These are phyloP conservation scores for Calonectria henricotiae DNA, from an alignment of 2,329 filamentous ascomycete genomes.

Conservation along the genomic window DNA sequence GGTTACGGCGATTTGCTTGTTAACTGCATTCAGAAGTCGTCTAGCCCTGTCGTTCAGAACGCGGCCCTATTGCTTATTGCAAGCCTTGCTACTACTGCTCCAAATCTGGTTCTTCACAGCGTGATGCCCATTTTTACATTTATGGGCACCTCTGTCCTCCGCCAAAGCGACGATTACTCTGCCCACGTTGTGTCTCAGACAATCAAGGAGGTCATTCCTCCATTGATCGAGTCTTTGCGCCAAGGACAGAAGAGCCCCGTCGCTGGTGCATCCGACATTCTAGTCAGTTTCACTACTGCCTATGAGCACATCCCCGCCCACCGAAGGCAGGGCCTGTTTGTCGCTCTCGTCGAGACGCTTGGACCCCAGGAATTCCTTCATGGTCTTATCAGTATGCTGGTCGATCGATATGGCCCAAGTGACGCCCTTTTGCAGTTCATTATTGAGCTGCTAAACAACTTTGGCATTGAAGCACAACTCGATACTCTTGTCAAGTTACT, in stretches of 20 bases:
- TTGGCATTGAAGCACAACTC: constrained; percentile 83
- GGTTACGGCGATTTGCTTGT: constrained; percentile 93
- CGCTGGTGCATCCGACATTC: constrained; percentile 87
- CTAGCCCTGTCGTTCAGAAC: constrained; percentile 95
- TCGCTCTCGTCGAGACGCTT: constrained; percentile 87
- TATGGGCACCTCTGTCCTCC: constrained; percentile 92
- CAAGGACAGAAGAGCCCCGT: constrained; percentile 85
- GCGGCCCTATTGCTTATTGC: constrained; percentile 90
- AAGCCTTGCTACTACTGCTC: constrained; percentile 87
- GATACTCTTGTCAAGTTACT: constrained; percentile 85
- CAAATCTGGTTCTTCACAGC: constrained; percentile 93
- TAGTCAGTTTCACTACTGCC: constrained; percentile 96
- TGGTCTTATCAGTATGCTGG: constrained; percentile 88
- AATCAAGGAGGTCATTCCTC: constrained; percentile 93
- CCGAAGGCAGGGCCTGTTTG: constrained; percentile 85
- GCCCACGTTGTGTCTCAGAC: constrained; percentile 97
- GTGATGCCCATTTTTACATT: constrained; percentile 99
- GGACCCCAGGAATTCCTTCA: constrained; percentile 91
- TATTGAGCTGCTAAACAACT: constrained; percentile 80
- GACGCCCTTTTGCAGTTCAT: constrained; percentile 83
- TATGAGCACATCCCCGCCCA: constrained; percentile 97
- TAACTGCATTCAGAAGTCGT: constrained; percentile 92
- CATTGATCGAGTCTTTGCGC: constrained; percentile 87
- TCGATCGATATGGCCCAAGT: constrained; percentile 89
- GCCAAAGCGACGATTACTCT: constrained; percentile 96